phyloP scores from a whole-genome alignment of 768 basidiomycete species.

The Leccinum incarnatum region DNA sequence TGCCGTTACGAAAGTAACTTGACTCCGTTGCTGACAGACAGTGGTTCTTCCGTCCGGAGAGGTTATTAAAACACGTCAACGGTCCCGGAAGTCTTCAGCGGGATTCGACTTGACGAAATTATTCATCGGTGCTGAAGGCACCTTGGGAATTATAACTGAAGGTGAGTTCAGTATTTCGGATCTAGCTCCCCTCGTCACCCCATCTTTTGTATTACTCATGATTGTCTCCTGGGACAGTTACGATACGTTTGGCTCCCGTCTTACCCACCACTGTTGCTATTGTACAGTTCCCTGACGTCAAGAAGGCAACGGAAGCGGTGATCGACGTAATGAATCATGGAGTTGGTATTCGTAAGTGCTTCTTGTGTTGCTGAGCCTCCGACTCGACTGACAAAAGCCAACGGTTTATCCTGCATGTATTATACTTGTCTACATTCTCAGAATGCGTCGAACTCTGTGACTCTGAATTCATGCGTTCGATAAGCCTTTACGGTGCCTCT shows the following conservation, averaged over 20 bases:
- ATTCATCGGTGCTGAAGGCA: slow-evolving; percentile 82
- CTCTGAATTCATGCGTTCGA: slow-evolving; percentile 60
- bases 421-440: slow-evolving; percentile 20
- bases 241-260: slow-evolving; percentile 76
- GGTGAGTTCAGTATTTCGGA: slow-evolving; percentile 35
- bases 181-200: not conserved
- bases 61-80: slow-evolving; percentile 82
- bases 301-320: slow-evolving; percentile 70
- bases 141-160: slow-evolving; percentile 88
- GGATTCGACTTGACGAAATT: slow-evolving; percentile 85
- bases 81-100: slow-evolving; percentile 81
- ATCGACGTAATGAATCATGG: slow-evolving; percentile 70
- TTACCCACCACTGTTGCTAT: slow-evolving; percentile 82
- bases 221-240: slow-evolving; percentile 43
- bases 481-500: slow-evolving; percentile 55
- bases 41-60: slow-evolving; percentile 87
- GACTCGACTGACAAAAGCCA: not conserved
- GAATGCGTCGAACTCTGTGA: slow-evolving; percentile 88
- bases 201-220: not conserved
- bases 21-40: slow-evolving; percentile 45
- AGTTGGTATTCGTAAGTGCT: slow-evolving; percentile 66
- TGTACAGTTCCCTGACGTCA: slow-evolving; percentile 76
- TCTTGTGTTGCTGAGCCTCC: not conserved
- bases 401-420: not conserved
- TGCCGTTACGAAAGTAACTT: not conserved